Evolutionary conservation across 2,329 filamentous ascomycete genomes (phyloP).

Genomic region (Phyllosticta ampelicida): DNA sequence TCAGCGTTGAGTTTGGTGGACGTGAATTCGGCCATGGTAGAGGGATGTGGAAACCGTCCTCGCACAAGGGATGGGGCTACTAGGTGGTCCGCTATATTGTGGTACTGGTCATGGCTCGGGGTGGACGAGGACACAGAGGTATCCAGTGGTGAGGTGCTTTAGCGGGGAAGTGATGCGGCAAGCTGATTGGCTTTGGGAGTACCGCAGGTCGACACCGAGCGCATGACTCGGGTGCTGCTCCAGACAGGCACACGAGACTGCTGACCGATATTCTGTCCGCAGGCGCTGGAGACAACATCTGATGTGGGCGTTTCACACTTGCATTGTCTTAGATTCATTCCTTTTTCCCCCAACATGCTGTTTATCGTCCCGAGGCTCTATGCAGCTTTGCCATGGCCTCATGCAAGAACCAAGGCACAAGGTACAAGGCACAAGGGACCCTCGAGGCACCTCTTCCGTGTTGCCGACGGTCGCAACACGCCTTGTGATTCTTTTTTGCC

Average conservation of each 20-base stretch:
- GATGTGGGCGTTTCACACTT: neutral
- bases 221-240: neutral
- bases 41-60: neutral
- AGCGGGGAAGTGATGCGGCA: neutral
- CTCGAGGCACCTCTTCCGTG: neutral
- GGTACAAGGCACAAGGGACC: too few species aligned
- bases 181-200: neutral
- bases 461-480: neutral
- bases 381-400: neutral
- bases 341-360: neutral
- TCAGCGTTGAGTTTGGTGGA: constrained; percentile 62
- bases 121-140: neutral
- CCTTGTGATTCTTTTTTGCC: neutral
- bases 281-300: neutral
- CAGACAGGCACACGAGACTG: neutral
- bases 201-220: neutral
- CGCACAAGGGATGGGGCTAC: neutral
- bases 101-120: neutral
- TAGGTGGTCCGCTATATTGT: neutral
- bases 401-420: neutral
- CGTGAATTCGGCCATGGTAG: constrained; percentile 35
- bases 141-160: neutral
- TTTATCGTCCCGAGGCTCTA: neutral
- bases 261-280: neutral
- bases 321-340: neutral